Evolutionary conservation across 2,329 filamentous ascomycete species (phyloP).

Genomic region (Talaromyces rugulosus): DNA sequence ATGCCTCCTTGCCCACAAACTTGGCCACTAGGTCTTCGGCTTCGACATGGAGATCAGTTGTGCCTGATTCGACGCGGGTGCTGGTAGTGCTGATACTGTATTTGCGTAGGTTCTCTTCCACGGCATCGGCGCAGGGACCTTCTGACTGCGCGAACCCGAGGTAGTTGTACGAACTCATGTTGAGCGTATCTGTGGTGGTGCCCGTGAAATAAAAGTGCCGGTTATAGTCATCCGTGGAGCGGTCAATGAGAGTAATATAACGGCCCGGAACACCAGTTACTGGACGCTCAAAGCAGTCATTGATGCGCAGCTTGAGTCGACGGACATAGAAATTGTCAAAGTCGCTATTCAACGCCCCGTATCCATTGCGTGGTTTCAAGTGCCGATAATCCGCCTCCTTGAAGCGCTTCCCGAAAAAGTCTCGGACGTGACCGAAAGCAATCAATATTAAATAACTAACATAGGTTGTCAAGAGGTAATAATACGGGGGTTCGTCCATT

Average conservation of each 20-base stretch:
- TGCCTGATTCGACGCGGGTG: conserved; percentile 77
- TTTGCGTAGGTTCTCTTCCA: conserved; percentile 78
- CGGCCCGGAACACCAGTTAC: conserved; percentile 91
- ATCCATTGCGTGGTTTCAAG: conserved; percentile 78
- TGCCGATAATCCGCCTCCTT: conserved; percentile 81
- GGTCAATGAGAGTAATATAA: conserved; percentile 88
- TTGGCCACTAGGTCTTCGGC: conserved; percentile 84
- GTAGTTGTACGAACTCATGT: conserved; percentile 99
- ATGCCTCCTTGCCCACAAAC: conserved; percentile 89
- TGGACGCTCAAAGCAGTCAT: conserved; percentile 92
- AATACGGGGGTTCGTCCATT: conserved; percentile 94
- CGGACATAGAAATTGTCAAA: conserved; percentile 99
- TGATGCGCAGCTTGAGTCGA: conserved; percentile 86
- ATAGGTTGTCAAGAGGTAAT: conserved; percentile 95
- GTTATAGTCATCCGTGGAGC: conserved; percentile 88
- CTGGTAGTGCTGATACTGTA: conserved; percentile 82
- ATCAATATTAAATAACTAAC: conserved; percentile 97
- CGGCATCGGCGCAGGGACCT: conserved; percentile 89
- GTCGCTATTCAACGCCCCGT: conserved; percentile 92
- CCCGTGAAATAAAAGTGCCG: conserved; percentile 83
- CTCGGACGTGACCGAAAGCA: conserved; percentile 87
- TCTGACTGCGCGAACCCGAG: conserved; percentile 97
- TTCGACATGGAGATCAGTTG: conserved; percentile 79
- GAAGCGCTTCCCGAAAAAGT: conserved; percentile 97
- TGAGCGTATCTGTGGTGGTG: conserved; percentile 88